Evolutionary conservation across 2,329 filamentous ascomycete genomes (phyloP), one percentile per base, ranked within the genome.

Genomic region (Septoria linicola): DNA sequence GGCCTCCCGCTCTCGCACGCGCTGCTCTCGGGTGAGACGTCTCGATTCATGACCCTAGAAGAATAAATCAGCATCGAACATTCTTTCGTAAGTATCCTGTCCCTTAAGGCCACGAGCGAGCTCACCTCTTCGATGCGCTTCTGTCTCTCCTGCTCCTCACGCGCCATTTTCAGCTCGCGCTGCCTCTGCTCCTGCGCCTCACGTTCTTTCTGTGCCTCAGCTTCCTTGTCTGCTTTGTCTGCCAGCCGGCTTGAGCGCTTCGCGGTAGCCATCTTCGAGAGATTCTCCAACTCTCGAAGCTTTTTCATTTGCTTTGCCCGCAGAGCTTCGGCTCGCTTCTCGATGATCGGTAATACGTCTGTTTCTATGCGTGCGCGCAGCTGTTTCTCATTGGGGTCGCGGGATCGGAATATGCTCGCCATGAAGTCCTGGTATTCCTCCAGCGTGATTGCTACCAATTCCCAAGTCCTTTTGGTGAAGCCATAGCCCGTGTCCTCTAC

Each of bases 221-320:
- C 85, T 64, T 90, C 87, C 58, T 83, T 85, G 66, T 96, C 90
- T 27, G 83, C 75, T 66, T 89, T 95, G 58, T 81, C 80, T 14
- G 92, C 91, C 59, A 99, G 82, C 57, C 93, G 83, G 63, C 89
- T 95, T 1, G 93, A 99, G 57, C 93, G 80, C 73, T 99, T 99
- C 3, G 93, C 92, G 50, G 86, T 88, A n/a, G 89, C 89, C 72
- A 97, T 80, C 67, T 93, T 92, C 61, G 92, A 85, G 59, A 95
- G 71, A 60, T 84, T 89, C 45, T 89, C 76, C 17, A 95, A 71
- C 63, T 97, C 92, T 56, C 85, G 88, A 66, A 95, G 82, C 61
- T 86, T 86, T 76, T 75, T 89, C 79, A 72, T 82, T 73, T 77
- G 75, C 69, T 92, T 91, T 54, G 84, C 83, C 23, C 84, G 80